Evolutionary conservation across 495 filamentous ascomycete genomes (phyloP).

Genomic region (Penicillium manginii): DNA sequence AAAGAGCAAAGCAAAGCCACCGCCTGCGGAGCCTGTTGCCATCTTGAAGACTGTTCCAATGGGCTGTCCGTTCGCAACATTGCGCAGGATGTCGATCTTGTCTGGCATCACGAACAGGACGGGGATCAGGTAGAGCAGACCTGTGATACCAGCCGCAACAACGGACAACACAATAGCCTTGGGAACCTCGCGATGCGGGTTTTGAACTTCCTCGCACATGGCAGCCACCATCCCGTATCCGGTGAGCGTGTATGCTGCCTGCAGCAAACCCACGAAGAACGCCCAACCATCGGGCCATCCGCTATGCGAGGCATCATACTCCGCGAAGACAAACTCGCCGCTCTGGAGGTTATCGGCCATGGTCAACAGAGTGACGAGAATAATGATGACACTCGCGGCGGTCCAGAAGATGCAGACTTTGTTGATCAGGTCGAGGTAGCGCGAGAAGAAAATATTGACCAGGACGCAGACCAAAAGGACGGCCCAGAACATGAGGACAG

Average conservation of each 20-base stretch:
- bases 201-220: conserved; percentile 72
- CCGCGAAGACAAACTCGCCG: conserved; percentile 62
- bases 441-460: conserved; percentile 61
- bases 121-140: conserved; percentile 69
- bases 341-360: conserved; percentile 58
- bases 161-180: conserved; percentile 74
- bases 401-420: conserved; percentile 73
- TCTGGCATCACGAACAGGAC: conserved; percentile 66
- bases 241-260: conserved; percentile 63
- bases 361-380: conserved; percentile 58
- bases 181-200: conserved; percentile 67
- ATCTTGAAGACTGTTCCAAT: conserved; percentile 42
- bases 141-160: conserved; percentile 67
- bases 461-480: conserved; percentile 61
- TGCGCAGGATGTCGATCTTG: conserved; percentile 51
- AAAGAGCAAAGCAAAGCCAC: conserved; percentile 74
- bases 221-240: conserved; percentile 62
- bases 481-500: conserved; percentile 67
- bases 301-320: conserved; percentile 61
- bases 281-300: conserved; percentile 67
- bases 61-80: conserved; percentile 60
- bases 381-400: conserved; percentile 60
- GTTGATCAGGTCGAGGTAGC: conserved; percentile 65
- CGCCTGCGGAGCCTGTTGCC: conserved; percentile 44
- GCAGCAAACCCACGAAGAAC: conserved; percentile 64